Evolutionary conservation across 2,329 filamentous ascomycete species (phyloP).

Genomic region (Penicillium verrucosum): DNA sequence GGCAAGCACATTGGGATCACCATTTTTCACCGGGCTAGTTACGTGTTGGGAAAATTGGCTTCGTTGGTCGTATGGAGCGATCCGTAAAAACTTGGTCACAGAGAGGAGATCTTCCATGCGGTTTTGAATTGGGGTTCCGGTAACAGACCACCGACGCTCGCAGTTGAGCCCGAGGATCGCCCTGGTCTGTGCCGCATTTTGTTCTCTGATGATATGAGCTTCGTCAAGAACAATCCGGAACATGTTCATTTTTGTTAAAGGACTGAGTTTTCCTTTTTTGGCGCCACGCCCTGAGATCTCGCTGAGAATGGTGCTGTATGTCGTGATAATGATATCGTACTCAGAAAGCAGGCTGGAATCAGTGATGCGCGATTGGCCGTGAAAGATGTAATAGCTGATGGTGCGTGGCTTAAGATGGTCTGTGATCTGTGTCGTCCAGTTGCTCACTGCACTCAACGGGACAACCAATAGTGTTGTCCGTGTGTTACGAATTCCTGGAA

Average conservation of each 20-base stretch:
- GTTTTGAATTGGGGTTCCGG: constrained; percentile 93
- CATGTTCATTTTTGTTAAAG: constrained; percentile 78
- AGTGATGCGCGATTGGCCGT: constrained; percentile 72
- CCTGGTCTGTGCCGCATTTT: constrained; percentile 75
- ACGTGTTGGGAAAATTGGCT: constrained; percentile 75
- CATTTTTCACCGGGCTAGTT: constrained; percentile 79
- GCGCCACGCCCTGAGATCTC: constrained; percentile 67
- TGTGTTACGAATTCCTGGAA: constrained; percentile 57
- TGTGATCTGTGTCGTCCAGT: constrained; percentile 91
- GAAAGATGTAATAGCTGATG: constrained; percentile 77
- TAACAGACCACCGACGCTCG: constrained; percentile 90
- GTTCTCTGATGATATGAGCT: constrained; percentile 89
- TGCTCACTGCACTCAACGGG: constrained; percentile 84
- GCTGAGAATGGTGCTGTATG: constrained; percentile 81
- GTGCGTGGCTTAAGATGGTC: constrained; percentile 66
- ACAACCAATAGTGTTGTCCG: constrained; percentile 82
- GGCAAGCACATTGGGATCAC: constrained; percentile 72
- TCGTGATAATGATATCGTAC: constrained; percentile 85
- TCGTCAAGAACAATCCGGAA: constrained; percentile 93
- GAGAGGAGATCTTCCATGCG: constrained; percentile 85
- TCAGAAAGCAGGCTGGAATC: constrained; percentile 65
- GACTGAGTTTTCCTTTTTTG: constrained; percentile 53
- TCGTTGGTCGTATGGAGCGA: constrained; percentile 80
- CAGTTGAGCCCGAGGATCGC: constrained; percentile 77
- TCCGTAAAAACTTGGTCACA: constrained; percentile 76